phyloP scores from a whole-genome alignment of 352 stramenopile genomes.

The Pythium rhizo-oryzae region DNA sequence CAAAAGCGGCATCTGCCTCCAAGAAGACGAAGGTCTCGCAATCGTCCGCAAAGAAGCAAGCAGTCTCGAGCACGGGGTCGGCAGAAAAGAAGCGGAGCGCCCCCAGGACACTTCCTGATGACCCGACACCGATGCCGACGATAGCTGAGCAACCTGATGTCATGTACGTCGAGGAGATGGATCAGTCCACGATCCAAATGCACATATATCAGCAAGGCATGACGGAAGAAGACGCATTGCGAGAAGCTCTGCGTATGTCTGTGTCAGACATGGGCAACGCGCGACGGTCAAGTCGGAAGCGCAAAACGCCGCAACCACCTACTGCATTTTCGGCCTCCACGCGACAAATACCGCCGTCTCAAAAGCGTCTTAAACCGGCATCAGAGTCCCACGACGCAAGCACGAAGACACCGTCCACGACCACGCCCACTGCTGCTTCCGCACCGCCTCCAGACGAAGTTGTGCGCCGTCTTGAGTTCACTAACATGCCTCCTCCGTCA shows the following conservation, averaged over 20 bases:
- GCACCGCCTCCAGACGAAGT: slow-evolving; percentile 24
- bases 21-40: neutral
- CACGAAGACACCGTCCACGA: neutral
- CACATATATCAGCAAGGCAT: slow-evolving; percentile 74
- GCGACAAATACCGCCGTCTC: slow-evolving; percentile 2
- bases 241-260: slow-evolving; percentile 54
- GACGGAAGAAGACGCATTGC: slow-evolving; percentile 70
- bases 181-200: slow-evolving; percentile 40
- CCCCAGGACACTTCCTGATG: neutral
- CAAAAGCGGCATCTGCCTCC: neutral
- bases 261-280: slow-evolving; percentile 37
- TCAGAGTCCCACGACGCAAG: neutral
- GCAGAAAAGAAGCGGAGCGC: neutral
- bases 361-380: neutral
- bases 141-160: neutral
- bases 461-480: slow-evolving; percentile 26
- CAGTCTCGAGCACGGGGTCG: too few relatives aligned
- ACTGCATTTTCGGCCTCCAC: neutral
- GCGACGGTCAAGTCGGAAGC: slow-evolving; percentile 31
- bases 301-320: slow-evolving; percentile 21
- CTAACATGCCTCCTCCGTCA: slow-evolving; percentile 7
- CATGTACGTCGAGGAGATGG: slow-evolving; percentile 30
- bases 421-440: neutral
- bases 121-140: neutral
- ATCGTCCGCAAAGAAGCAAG: neutral